These are phyloP conservation scores for Plantago major DNA, from an alignment of 257 asterid genomes.

Conservation along the genomic window DNA sequence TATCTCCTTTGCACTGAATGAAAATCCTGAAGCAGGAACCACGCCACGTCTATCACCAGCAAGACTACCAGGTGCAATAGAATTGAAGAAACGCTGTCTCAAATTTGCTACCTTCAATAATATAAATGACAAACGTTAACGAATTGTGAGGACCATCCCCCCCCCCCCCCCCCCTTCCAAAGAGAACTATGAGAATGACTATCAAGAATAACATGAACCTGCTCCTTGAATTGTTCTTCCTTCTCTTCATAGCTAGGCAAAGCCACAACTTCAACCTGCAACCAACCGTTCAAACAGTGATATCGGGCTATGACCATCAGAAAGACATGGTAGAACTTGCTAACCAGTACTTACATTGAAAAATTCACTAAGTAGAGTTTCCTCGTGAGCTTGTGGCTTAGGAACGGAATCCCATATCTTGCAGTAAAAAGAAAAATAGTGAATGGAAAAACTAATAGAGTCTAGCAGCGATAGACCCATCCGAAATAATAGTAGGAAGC, in stretches of 20 bases:
- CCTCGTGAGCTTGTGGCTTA: constrained; percentile 90
- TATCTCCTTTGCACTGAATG: constrained; percentile 77
- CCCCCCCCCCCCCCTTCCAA: not conserved
- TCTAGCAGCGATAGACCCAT: constrained; percentile 8
- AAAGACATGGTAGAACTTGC: constrained; percentile 9
- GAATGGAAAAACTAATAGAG: constrained; percentile 12
- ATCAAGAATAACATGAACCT: constrained; percentile 40
- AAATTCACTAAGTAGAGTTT: constrained; percentile 89
- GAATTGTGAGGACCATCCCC: not conserved
- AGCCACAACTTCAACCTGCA: constrained; percentile 83
- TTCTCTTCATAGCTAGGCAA: constrained; percentile 84
- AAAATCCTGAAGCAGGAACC: constrained; percentile 93
- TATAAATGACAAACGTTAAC: constrained; percentile 3
- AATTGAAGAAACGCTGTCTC: constrained; percentile 68
- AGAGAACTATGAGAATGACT: constrained; percentile 6
- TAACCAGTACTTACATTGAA: constrained; percentile 69
- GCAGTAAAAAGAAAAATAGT: not conserved
- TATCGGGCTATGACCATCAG: constrained; percentile 8
- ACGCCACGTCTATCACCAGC: constrained; percentile 95
- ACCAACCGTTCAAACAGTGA: constrained; percentile 14
- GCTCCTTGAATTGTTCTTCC: constrained; percentile 84
- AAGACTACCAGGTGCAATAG: constrained; percentile 95
- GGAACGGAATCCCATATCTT: constrained; percentile 99
- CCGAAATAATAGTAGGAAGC: constrained; percentile 16
- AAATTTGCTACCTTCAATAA: constrained; percentile 61